A percentile compares a stretch with the other conserved stretches of the same genome.
These are phyloP conservation scores for Russula virescens DNA, from an alignment of 768 basidiomycete genomes.

Conservation along the genomic window DNA sequence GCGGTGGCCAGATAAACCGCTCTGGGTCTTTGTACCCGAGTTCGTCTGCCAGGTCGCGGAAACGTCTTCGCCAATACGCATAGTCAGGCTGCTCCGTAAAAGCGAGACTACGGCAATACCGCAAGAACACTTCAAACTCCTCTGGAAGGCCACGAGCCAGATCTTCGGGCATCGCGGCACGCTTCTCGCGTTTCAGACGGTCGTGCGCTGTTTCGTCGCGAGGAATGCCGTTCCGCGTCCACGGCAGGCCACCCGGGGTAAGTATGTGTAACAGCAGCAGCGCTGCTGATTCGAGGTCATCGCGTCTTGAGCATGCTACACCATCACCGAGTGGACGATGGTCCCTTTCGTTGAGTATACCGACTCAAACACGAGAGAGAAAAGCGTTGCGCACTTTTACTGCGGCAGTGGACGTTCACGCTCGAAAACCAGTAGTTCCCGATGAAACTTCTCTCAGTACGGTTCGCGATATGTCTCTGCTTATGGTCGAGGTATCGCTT, in stretches of 20 bases:
- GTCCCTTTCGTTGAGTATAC: neutral
- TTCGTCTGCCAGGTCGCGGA: slow-evolving; percentile 54
- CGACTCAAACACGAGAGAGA: neutral
- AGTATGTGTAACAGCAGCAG: slow-evolving; percentile 78
- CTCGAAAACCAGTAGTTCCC: slow-evolving; percentile 85
- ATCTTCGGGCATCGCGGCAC: slow-evolving; percentile 52
- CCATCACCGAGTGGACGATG: neutral
- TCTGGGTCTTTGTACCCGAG: slow-evolving; percentile 53
- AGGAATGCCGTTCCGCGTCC: slow-evolving; percentile 79
- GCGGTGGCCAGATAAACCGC: slow-evolving; percentile 68
- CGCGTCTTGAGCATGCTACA: slow-evolving; percentile 69
- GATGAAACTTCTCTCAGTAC: slow-evolving; percentile 62
- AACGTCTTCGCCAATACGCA: slow-evolving; percentile 55
- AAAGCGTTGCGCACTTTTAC: slow-evolving; percentile 49
- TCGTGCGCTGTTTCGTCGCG: slow-evolving; percentile 60
- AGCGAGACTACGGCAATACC: slow-evolving; percentile 62
- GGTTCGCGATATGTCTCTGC: slow-evolving; percentile 65
- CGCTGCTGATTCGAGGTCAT: slow-evolving; percentile 72
- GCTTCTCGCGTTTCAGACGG: slow-evolving; percentile 60
- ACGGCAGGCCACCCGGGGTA: slow-evolving; percentile 66
- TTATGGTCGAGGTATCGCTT: slow-evolving; percentile 66
- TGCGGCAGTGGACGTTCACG: slow-evolving; percentile 70
- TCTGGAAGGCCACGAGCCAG: slow-evolving; percentile 63
- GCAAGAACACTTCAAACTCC: slow-evolving; percentile 71
- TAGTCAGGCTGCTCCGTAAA: slow-evolving; percentile 72